phyloP scores from a whole-genome alignment of 306 rosid genomes.

The Trifolium dubium region DNA sequence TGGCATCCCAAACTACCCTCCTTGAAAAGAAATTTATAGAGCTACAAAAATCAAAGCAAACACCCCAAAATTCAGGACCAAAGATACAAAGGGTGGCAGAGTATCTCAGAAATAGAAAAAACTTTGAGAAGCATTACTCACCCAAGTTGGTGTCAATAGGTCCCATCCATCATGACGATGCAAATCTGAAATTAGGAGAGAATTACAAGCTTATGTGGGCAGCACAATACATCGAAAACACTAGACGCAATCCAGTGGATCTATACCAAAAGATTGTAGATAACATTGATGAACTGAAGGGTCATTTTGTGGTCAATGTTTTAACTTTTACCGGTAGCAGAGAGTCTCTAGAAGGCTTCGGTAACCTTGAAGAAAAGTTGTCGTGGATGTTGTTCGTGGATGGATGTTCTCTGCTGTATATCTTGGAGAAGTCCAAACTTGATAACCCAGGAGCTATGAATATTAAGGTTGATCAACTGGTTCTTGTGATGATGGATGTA shows the following conservation, averaged over 20 bases:
- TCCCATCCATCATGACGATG: slow-evolving; percentile 27
- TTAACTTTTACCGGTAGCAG: not conserved
- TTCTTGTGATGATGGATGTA: not conserved
- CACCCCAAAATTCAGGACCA: not conserved
- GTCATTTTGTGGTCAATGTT: not conserved
- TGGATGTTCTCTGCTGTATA: not conserved
- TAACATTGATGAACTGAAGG: not conserved
- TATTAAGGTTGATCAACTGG: not conserved
- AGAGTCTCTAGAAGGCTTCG: not conserved
- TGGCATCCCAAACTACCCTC: not conserved
- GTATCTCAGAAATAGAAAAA: not conserved
- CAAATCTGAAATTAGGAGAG: slow-evolving; percentile 10
- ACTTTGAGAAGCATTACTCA: not conserved
- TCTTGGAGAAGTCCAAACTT: not conserved
- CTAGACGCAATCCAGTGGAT: no score
- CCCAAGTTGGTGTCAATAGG: slow-evolving; percentile 33
- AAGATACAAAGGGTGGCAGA: slow-evolving; percentile 38
- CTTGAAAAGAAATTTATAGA: not conserved
- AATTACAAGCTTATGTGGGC: slow-evolving; percentile 23
- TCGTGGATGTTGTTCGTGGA: not conserved
- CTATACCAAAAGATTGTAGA: not conserved
- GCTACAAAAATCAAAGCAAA: not conserved
- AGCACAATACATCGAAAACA: not conserved
- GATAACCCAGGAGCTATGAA: not conserved
- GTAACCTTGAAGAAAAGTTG: not conserved